These are phyloP conservation scores for Fusarium circinatum DNA, from an alignment of 2,329 filamentous ascomycete species.

Conservation along the genomic window DNA sequence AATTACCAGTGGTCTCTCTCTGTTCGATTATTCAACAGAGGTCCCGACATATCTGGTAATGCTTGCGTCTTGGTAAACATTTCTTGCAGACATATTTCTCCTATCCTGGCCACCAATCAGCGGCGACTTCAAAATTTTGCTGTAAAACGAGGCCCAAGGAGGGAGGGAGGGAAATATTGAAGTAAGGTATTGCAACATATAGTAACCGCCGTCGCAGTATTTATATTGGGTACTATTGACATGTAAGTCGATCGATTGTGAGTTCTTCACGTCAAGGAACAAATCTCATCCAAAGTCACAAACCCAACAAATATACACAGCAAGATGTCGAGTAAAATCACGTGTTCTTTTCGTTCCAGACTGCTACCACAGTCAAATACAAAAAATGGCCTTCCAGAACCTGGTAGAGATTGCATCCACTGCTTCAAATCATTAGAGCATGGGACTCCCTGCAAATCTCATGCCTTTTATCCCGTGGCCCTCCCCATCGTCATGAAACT, in stretches of 20 bases:
- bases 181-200: neutral
- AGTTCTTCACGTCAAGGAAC: neutral
- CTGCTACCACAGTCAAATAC: conserved; percentile 29
- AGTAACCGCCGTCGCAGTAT: neutral
- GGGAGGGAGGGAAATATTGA: neutral
- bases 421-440: conserved; percentile 45
- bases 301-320: neutral
- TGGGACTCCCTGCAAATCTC: conserved; percentile 38
- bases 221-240: neutral
- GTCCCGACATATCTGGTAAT: neutral
- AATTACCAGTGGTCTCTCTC: neutral
- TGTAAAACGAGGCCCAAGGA: neutral
- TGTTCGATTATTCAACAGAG: neutral
- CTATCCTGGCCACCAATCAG: neutral
- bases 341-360: conserved; percentile 42
- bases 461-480: conserved; percentile 25
- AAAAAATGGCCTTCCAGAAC: conserved; percentile 20
- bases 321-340: conserved; percentile 32
- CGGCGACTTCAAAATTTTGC: neutral
- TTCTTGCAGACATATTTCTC: neutral
- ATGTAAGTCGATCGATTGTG: neutral
- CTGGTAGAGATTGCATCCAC: conserved; percentile 37
- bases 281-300: neutral
- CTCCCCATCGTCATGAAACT: conserved; percentile 21
- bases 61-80: neutral